Conservation (phyloP, 805 yeast species). For the Lipomyces kockii region DNA sequence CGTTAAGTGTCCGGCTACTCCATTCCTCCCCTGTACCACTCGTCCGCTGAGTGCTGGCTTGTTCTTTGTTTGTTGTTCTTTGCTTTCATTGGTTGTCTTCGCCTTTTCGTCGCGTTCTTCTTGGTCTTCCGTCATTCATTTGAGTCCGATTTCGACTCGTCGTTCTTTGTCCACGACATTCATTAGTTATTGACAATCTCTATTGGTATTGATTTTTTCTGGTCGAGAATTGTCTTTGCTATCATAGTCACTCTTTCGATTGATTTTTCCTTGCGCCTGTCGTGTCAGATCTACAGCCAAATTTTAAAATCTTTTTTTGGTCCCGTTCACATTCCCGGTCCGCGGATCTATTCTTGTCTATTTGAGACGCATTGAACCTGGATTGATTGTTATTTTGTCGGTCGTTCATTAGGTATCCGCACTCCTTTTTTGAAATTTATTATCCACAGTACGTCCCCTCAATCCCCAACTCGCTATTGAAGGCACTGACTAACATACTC, state of each 20-base stretch:
- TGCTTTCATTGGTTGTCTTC: background rate
- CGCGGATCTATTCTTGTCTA: constrained; percentile 1
- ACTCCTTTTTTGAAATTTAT: background rate
- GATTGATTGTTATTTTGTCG: background rate
- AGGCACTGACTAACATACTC: background rate
- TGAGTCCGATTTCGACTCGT: constrained; percentile 1
- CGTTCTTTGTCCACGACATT: background rate
- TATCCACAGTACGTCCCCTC: background rate
- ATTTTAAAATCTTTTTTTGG: background rate
- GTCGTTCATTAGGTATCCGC: background rate
- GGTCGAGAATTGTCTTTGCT: background rate
- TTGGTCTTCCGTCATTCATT: background rate
- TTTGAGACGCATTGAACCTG: background rate
- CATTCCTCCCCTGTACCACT: background rate
- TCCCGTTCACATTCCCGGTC: background rate
- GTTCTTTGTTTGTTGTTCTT: constrained; percentile 6
- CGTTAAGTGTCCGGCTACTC: background rate
- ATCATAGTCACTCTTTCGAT: background rate
- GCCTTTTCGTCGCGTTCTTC: background rate
- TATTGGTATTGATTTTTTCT: background rate
- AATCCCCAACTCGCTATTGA: background rate
- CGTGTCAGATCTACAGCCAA: background rate
- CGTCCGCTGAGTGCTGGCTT: background rate
- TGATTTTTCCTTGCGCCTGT: background rate
- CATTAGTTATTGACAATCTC: background rate